These are phyloP conservation scores for Phytophthora ohioensis DNA, from an alignment of 352 stramenopile species.

Conservation along the genomic window DNA sequence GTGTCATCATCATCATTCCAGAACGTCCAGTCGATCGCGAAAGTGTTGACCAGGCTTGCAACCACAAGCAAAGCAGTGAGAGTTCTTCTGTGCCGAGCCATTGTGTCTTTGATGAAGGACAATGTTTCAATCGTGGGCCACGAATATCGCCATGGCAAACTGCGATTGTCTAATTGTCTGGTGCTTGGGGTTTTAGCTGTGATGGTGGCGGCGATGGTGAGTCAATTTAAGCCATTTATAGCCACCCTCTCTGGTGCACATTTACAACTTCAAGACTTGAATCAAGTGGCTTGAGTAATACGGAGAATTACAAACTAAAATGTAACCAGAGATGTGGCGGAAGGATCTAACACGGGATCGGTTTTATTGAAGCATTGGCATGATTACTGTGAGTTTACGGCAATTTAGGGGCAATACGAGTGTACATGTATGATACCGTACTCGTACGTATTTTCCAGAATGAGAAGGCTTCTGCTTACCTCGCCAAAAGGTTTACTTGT, in stretches of 20 bases:
- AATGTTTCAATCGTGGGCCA: constrained; percentile 3
- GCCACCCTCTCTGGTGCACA: neutral
- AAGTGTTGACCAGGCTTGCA: constrained; percentile 12
- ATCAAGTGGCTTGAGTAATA: neutral
- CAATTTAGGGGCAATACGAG: too few relatives aligned
- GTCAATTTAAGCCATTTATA: constrained; percentile 15
- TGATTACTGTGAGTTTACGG: too few relatives aligned
- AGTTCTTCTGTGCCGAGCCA: constrained; percentile 5
- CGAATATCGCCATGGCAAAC: constrained; percentile 5
- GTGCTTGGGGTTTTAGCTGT: constrained; percentile 5
- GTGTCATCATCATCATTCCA: constrained; percentile 21
- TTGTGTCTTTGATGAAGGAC: neutral
- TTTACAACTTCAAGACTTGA: neutral
- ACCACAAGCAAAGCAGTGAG: constrained; percentile 16
- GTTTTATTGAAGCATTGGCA: too few relatives aligned
- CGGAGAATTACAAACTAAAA: constrained; percentile 9
- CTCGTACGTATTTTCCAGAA: too few relatives aligned
- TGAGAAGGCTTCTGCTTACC: too few relatives aligned
- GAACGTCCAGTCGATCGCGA: constrained; percentile 23
- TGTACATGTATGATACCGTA: too few relatives aligned
- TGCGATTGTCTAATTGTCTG: constrained; percentile 4
- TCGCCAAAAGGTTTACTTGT: too few relatives aligned
- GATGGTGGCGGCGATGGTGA: constrained; percentile 21
- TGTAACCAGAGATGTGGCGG: neutral
- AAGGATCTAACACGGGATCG: too few relatives aligned